Conservation (phyloP, 208 protist species). For the Leishmania gerbilli region DNA sequence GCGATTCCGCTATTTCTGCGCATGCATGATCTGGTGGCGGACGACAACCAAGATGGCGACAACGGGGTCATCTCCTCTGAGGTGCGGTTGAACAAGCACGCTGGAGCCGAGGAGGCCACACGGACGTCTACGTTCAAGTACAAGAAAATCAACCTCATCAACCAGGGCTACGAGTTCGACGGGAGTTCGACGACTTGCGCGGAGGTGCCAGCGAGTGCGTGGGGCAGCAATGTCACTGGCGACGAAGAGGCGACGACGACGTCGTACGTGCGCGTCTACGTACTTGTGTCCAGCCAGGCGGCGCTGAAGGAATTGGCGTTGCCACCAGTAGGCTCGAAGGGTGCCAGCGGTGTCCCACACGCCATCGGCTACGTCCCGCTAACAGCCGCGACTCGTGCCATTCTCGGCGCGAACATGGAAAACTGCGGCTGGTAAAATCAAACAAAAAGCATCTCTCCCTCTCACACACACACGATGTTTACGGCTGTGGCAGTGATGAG, state of each 20-base stretch:
- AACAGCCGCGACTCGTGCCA: conserved; percentile 24
- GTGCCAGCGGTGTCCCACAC: not conserved
- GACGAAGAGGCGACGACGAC: not conserved
- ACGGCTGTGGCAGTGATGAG: not conserved
- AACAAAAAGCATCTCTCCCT: not conserved
- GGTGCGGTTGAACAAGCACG: no score
- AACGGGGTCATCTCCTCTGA: not conserved
- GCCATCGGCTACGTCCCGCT: conserved; percentile 41
- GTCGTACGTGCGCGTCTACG: conserved; percentile 35
- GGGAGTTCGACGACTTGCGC: conserved; percentile 10
- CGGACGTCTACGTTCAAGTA: conserved; percentile 66
- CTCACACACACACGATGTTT: not conserved
- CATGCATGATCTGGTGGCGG: conserved; percentile 22
- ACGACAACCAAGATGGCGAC: not conserved
- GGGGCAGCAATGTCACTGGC: not conserved
- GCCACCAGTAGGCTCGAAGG: not conserved
- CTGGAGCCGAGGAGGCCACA: conserved; percentile 6
- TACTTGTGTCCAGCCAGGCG: conserved; percentile 38
- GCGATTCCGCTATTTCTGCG: conserved; percentile 58
- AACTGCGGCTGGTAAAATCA: conserved; percentile 45
- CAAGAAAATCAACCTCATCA: conserved; percentile 35
- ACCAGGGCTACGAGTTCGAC: conserved; percentile 44
- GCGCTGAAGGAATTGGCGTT: conserved; percentile 22
- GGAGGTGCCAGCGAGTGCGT: not conserved
- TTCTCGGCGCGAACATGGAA: conserved; percentile 38